These are phyloP conservation scores for Lycium ferocissimum DNA, from an alignment of 257 asterid species.

Conservation along the genomic window DNA sequence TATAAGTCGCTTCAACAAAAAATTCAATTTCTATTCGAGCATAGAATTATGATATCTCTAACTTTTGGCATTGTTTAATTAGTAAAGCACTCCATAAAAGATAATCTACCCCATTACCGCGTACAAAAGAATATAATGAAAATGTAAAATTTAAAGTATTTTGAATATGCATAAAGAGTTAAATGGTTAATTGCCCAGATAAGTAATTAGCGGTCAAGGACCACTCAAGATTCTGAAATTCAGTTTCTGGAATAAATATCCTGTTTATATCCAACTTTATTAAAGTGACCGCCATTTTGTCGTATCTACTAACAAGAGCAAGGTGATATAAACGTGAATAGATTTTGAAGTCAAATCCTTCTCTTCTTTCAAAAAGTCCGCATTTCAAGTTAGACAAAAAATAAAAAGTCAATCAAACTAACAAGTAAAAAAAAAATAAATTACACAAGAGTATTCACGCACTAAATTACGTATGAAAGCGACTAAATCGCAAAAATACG, in stretches of 20 bases:
- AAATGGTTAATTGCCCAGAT: background rate
- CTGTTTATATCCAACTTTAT: conserved; percentile 21
- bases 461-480: too few relatives aligned
- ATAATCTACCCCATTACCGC: background rate
- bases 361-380: background rate
- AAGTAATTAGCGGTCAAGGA: conserved; percentile 28
- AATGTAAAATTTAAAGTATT: background rate
- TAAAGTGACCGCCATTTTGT: background rate
- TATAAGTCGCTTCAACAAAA: too few relatives aligned
- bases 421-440: too few relatives aligned
- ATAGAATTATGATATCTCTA: too few relatives aligned
- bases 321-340: conserved; percentile 4
- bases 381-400: too few relatives aligned
- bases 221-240: conserved; percentile 14
- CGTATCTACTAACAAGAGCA: background rate
- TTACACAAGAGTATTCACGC: too few relatives aligned
- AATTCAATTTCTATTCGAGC: too few relatives aligned
- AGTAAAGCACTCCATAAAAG: background rate
- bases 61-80: background rate
- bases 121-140: background rate
- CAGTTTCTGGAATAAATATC: conserved; percentile 7
- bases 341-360: background rate
- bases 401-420: too few relatives aligned
- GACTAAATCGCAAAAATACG: too few relatives aligned
- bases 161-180: background rate